A percentile compares a stretch with the other conserved stretches of the same genome.
phyloP scores from a whole-genome alignment of 129 eudicot species.

The Helichrysum umbraculigerum region DNA sequence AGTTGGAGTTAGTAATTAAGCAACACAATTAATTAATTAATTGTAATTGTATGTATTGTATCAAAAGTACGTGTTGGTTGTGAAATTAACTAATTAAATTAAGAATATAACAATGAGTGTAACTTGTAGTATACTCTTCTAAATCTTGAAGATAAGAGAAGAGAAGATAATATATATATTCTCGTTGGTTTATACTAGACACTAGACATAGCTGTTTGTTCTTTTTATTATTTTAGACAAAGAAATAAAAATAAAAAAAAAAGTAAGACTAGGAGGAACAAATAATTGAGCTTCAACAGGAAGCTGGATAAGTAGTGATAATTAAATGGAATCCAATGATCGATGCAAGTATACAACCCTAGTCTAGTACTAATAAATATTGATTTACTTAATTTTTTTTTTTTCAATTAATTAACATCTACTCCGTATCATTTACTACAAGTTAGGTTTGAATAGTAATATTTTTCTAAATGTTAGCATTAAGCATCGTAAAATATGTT shows the following conservation, averaged over 20 bases:
- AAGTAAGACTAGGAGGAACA: slow-evolving; percentile 7
- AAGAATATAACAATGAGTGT: too few species aligned
- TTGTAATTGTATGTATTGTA: neutral
- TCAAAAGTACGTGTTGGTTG: neutral
- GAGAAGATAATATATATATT: neutral
- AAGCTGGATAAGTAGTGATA: slow-evolving; percentile 19
- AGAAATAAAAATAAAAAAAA: too few species aligned
- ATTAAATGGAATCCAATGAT: slow-evolving; percentile 26
- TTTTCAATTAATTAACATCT: too few species aligned
- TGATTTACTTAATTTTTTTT: too few species aligned
- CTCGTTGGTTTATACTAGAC: slow-evolving; percentile 24
- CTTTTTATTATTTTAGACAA: slow-evolving; percentile 18
- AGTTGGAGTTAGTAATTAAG: slow-evolving; percentile 7
- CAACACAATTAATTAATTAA: neutral
- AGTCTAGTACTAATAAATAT: neutral
- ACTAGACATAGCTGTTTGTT: slow-evolving; percentile 19
- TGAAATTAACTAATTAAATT: slow-evolving; percentile 17
- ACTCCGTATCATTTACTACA: too few species aligned
- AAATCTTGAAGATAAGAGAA: too few species aligned
- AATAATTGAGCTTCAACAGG: slow-evolving; percentile 37
- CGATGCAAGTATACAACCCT: neutral
- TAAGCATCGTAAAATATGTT: neutral
- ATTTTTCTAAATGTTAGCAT: neutral
- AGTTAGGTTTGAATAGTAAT: too few species aligned
- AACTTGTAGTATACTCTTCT: slow-evolving; percentile 13